Base-by-base conservation (phyloP, 2,329 filamentous ascomycete genomes). In the Aureobasidium pullulans region DNA sequence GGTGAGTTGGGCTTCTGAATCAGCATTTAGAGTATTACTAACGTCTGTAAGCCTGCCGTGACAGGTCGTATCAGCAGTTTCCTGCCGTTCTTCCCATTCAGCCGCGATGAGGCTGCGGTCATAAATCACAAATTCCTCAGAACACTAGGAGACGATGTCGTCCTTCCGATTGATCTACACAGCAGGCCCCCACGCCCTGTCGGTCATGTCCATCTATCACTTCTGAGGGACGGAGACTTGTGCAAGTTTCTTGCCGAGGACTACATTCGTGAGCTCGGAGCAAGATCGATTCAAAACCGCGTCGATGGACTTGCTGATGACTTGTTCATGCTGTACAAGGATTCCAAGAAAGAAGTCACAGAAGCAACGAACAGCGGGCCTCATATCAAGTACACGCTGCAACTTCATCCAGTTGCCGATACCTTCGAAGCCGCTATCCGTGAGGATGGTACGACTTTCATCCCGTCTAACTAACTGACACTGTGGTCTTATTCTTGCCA, bases 11-110 rank as follows among this genome's bases (percentile, higher is more conserved):
- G 2, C 13, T 2, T 11, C 19, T 1, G 19, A 19, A 19, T 19
- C 19, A 19, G 19, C 19, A 19, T 19, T 19, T 2, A 19, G 19
- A 19, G 19, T 19, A 19, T 19, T 19, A 19, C 19, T 19, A 19
- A 19, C 19, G 19, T 19, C 2, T 19, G 19, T 19, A 19, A 19
- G 19, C 57, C 61, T 8, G 62, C 71, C 8, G 60, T 64, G 13
- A 64, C 75, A 0, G 72, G 76, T 6, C 72, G 76, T 1, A 72
- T 81, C 11, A 72, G 70, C 0, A 67, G 65, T 6, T 70, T 78
- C 48, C 62, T 78, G 8, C 76, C 76, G 0, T 78, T 78, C 65
- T 64, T 77, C 16, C 74, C 72, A 1, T 78, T 79, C 63, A 71
- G 70, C 1, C 59, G 61, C 1, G 61, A 57, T 1, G 76, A 79